Evolutionary conservation across 345 rosid genomes (phyloP).

Genomic region (Hibiscus mutabilis): DNA sequence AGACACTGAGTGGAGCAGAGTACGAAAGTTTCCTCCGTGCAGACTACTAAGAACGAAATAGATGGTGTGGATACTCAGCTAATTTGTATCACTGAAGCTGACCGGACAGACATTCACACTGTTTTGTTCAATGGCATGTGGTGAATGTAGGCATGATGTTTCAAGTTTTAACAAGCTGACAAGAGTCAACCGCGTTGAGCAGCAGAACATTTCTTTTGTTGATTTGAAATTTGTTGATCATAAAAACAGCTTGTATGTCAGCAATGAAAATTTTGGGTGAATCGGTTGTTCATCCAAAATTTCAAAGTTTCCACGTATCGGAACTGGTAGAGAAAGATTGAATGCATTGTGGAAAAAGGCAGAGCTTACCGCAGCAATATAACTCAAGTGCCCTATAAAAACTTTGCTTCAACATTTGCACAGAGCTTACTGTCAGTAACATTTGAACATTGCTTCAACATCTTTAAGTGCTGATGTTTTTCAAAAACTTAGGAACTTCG

Average conservation of each 20-base stretch:
- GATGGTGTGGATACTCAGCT: conserved; percentile 24
- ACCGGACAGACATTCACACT: not conserved
- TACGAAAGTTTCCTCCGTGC: conserved; percentile 50
- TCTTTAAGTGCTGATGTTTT: too few species aligned
- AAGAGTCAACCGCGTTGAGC: not conserved
- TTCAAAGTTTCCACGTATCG: too few species aligned
- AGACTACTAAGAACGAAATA: conserved; percentile 41
- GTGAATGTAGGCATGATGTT: not conserved
- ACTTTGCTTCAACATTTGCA: too few species aligned
- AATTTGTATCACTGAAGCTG: conserved; percentile 17
- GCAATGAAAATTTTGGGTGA: conserved; percentile 5
- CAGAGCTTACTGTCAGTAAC: too few species aligned
- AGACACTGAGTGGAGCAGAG: conserved; percentile 55
- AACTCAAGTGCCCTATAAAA: too few species aligned
- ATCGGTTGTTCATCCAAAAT: conserved; percentile 10
- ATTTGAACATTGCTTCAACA: too few species aligned
- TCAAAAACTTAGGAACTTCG: too few species aligned
- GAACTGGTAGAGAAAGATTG: too few species aligned
- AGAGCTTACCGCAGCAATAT: too few species aligned
- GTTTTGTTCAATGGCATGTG: not conserved
- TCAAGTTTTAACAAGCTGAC: not conserved
- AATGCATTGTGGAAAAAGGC: too few species aligned
- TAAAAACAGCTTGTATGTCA: conserved; percentile 15
- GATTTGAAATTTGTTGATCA: not conserved
- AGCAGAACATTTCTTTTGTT: not conserved